These are phyloP conservation scores for Pueraria montana DNA, from an alignment of 306 rosid species.

Conservation along the genomic window DNA sequence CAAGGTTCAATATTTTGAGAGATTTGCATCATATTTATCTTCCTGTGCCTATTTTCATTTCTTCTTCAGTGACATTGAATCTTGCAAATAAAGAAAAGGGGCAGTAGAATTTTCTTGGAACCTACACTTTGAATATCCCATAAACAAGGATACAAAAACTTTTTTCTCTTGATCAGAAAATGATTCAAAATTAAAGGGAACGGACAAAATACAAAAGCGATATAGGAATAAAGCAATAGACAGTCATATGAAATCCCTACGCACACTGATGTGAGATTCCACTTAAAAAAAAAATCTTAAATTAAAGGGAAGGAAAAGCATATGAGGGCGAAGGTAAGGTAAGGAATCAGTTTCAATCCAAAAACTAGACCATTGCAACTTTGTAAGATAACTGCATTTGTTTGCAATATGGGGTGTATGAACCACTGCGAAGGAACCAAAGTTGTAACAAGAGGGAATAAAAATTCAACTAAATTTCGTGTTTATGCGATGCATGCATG, in stretches of 20 bases:
- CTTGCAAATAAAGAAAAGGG: slow-evolving; percentile 38
- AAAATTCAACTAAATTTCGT: too few relatives aligned
- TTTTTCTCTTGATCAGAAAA: slow-evolving; percentile 10
- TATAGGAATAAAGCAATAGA: slow-evolving; percentile 43
- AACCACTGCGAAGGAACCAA: background rate
- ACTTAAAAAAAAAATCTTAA: background rate
- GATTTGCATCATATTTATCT: background rate
- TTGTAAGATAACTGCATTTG: background rate
- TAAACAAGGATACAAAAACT: background rate
- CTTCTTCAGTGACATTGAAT: slow-evolving; percentile 28
- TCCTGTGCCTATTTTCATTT: background rate
- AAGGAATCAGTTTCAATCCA: slow-evolving; percentile 40
- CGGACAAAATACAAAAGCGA: slow-evolving; percentile 44
- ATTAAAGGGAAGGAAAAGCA: slow-evolving; percentile 34
- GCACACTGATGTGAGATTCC: slow-evolving; percentile 31
- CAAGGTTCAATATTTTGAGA: background rate
- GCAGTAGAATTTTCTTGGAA: slow-evolving; percentile 42
- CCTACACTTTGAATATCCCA: slow-evolving; percentile 46
- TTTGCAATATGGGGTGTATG: background rate
- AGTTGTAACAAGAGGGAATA: too few relatives aligned
- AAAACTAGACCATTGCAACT: background rate
- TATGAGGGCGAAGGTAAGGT: slow-evolving; percentile 39
- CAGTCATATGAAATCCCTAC: slow-evolving; percentile 23
- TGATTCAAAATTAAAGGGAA: slow-evolving; percentile 36
- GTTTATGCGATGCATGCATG: too few relatives aligned